These are phyloP conservation scores for Prunus salicina DNA, from an alignment of 306 rosid species.

Conservation along the genomic window DNA sequence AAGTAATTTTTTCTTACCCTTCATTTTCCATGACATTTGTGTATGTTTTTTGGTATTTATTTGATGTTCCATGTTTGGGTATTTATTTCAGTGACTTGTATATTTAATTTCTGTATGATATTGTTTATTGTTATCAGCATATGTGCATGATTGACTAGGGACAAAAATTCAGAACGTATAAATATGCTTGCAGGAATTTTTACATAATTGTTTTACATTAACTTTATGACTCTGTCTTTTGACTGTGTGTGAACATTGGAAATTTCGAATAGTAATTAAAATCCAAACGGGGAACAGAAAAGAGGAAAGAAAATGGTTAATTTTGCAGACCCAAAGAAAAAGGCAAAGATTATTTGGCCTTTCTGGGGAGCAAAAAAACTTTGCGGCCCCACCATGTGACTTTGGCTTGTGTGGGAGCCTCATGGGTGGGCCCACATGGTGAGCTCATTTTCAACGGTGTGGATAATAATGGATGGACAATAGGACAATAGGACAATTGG, in stretches of 20 bases:
- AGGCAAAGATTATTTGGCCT: no score
- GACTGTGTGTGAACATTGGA: no score
- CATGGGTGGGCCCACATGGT: background rate
- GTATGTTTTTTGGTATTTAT: background rate
- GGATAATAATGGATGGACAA: background rate
- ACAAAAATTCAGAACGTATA: background rate
- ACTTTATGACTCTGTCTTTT: no score
- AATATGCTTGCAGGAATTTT: no score
- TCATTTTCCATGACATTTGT: background rate
- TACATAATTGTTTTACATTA: no score
- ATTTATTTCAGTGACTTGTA: background rate
- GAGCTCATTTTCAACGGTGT: background rate
- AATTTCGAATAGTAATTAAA: no score
- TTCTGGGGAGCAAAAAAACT: background rate
- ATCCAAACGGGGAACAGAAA: no score
- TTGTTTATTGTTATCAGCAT: no score
- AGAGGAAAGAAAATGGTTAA: no score
- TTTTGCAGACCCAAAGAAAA: no score
- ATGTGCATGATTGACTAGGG: background rate
- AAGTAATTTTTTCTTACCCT: background rate
- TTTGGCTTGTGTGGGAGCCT: background rate
- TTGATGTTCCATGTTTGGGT: background rate
- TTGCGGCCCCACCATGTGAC: conserved; percentile 6
- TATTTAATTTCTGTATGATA: no score
- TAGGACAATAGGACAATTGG: background rate